Evolutionary conservation across 306 rosid genomes (phyloP), one percentile per base, ranked within the genome.

Genomic region (Citrullus mucosospermus): DNA sequence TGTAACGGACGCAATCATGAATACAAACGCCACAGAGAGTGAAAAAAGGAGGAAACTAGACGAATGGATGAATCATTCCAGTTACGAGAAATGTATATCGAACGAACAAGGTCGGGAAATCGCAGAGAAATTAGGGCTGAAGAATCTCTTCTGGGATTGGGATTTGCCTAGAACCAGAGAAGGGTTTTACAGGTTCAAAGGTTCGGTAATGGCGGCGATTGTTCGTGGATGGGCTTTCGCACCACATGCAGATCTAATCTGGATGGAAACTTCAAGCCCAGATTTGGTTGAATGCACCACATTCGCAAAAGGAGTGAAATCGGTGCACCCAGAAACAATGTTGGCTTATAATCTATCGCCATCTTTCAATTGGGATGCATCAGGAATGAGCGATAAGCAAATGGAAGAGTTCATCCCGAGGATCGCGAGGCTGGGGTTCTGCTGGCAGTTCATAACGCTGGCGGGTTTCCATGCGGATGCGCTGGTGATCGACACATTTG

Each of bases 361-460:
- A 34, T 96, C 99, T 20, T 96, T 96, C 86, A 96, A 96, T 2
- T 96, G 99, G 99, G 99, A 96, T 80, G 98, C 99, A 25, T 92
- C 97, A 13, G 99, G 97, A 5, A 96, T 96, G 99, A 92, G 0
- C 20, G 91, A 92, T 75, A 76, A 83, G 12, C 83, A 96, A 55
- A 96, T 96, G 92, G 84, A 28, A 48, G 96, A 92, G 39, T 96
- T 96, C 80, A 96, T 96, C 58, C 99, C 99, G 0, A 86, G 78
- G 68, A 90, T 96, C 4, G 99, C 97, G 1, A 85, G 81, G 84
- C 77, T 96, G 71, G 99, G 99, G 12, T 96, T 85, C 68, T 90
- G 91, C 55, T 95, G 98, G 99, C 98, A 95, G 83, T 95, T 92
- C 68, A 92, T 92, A 54, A 95, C 99, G 8, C 90, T 95, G 57